A percentile compares a stretch with the other conserved stretches of the same genome.
phyloP scores from a whole-genome alignment of 805 yeast species.

The Starmerella scarabaei region DNA sequence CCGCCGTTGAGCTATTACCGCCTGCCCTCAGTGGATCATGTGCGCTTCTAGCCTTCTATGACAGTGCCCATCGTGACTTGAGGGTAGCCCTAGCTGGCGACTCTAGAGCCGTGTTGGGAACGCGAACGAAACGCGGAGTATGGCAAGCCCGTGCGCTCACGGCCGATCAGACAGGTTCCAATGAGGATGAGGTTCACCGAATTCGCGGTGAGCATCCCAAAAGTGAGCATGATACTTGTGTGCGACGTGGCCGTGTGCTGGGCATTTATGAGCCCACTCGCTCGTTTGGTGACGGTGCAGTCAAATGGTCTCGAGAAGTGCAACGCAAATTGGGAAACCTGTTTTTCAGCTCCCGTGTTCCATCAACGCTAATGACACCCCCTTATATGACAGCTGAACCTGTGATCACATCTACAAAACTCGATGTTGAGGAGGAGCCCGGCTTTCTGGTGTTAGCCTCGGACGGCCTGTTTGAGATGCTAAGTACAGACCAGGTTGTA shows the following conservation, averaged over 20 bases:
- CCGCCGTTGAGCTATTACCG: slow-evolving; percentile 60
- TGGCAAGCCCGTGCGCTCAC: slow-evolving; percentile 86
- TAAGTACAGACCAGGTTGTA: slow-evolving; percentile 84
- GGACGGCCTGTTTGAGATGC: slow-evolving; percentile 86
- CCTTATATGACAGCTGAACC: slow-evolving; percentile 98
- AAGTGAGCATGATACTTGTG: slow-evolving; percentile 46
- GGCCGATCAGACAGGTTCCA: slow-evolving; percentile 89
- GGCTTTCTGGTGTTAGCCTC: slow-evolving; percentile 87
- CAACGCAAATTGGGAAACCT: slow-evolving; percentile 62
- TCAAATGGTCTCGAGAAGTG: slow-evolving; percentile 63
- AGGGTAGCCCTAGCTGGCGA: slow-evolving; percentile 95
- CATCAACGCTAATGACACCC: slow-evolving; percentile 69
- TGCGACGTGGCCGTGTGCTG: slow-evolving; percentile 73
- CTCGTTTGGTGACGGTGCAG: slow-evolving; percentile 95
- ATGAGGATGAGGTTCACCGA: slow-evolving; percentile 72
- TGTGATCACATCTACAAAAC: slow-evolving; percentile 67
- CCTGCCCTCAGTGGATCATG: slow-evolving; percentile 96
- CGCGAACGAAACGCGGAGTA: slow-evolving; percentile 39
- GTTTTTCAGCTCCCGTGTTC: slow-evolving; percentile 61
- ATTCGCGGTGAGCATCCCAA: slow-evolving; percentile 81
- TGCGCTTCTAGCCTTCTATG: slow-evolving; percentile 77
- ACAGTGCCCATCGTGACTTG: slow-evolving; percentile 53
- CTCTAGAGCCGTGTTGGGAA: slow-evolving; percentile 79
- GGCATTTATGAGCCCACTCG: slow-evolving; percentile 92
- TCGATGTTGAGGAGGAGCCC: slow-evolving; percentile 48